Base-by-base conservation (phyloP, 495 filamentous ascomycete genomes). In the Penicillium cataractarum region DNA sequence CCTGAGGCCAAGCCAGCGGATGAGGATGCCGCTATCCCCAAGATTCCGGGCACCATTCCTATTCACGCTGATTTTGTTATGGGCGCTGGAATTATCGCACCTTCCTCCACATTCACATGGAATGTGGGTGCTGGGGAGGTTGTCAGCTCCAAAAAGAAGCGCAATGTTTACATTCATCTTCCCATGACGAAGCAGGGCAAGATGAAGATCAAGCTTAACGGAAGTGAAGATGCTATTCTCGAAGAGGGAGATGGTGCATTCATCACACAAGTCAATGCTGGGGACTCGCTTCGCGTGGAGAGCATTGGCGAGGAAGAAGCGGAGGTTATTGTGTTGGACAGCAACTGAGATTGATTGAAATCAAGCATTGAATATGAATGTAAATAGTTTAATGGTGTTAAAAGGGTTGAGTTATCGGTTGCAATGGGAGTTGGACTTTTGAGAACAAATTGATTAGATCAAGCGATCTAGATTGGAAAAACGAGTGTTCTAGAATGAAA, bases 61-160 rank as follows among this genome's bases (percentile, higher is more conserved):
- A 87, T 93, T 35, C 89, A 94, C 71, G 89, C 90, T 22, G 90
- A 93, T 70, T 85, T 93, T 55, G 83, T 89, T 39, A 91, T 93
- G 90, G 85, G 82, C 3, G 90, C 91, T 6, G 84, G 85, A 15
- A 82, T 89, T 42, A 89, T 93, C 54, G 76, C 70, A 48, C 84
- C 80, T 0, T 72, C 70, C 52, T 77, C 66, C 65, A 77, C 68
- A 57, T 92, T 85, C 72, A 85, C 80, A 69, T 90, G 83, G 87
- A 84, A 61, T 63, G 82, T 89, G 21, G 87, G 89, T 5, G 85
- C 74, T 0, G 77, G 73, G 2, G 74, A 74, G 8, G 70, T 63
- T 22, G 78, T 76, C 0, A 66, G 70, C 42, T 80, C 76, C 29
- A 82, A 71, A 54, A 79, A 73, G 22, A 80, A 82, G 61, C 74